Base-by-base conservation (phyloP, 768 basidiomycete species). In the Lactarius hatsudake region DNA sequence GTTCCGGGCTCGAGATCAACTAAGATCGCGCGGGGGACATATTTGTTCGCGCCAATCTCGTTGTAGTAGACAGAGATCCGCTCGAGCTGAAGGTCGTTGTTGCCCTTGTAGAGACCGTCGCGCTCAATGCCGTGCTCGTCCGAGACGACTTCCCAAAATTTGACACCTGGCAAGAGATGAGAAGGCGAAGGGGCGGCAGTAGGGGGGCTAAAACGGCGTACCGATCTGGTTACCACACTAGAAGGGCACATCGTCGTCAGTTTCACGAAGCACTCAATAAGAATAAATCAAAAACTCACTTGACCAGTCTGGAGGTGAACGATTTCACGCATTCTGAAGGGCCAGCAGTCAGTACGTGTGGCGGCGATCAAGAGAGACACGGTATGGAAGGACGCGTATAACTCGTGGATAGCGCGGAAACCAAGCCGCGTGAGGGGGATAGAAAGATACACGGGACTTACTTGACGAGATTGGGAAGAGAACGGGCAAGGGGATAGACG, bases 201-300 rank as follows among this genome's bases (percentile, higher is more conserved):
- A 61, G 36, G 9, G 18, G 10, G 20, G 48, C 64, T 32, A 66
- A 69, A 67, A 72, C 74, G 71, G 76, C 87, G 72, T 73, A 94
- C 96, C 96, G 78, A 97, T 96, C 85, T 98, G 96, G 92, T 98
- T 98, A 86, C 96, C 96, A 78, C 96, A 98, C 93, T 89, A 74
- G n/a, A 40, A 26, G 56, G 30, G 70, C 64, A 73, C 61, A 70
- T 69, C 65, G 77, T 73, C 73, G 10, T 77, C 73, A 69, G 73
- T 67, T 54, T 53, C 32, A 32, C 62, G 40, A 26, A 65, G 43
- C 62, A 36, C 12, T 17, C n/a, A 32, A 42, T 45, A 38, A 45
- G 40, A 63, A 68, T 58, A 40, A n/a, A 42, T 54, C 45, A 63
- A 42, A 59, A 61, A 77, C 82, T 73, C 75, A 94, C 94, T 87